phyloP scores from a whole-genome alignment of 1,284 basidiomycete genomes.

The Xanthoconium separans region DNA sequence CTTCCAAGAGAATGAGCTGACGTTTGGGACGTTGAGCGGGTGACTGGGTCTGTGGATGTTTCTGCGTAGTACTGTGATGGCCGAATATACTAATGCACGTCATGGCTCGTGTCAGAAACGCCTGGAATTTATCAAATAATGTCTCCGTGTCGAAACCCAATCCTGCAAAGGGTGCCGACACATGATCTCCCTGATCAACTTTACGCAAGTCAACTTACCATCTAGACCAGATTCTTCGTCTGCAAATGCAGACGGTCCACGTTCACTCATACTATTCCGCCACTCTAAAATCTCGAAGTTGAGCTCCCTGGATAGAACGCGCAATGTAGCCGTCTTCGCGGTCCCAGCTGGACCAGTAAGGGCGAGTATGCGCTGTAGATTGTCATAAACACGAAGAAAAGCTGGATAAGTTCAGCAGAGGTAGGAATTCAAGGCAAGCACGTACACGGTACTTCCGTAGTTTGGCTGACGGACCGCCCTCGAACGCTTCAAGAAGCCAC shows the following conservation, averaged over 20 bases:
- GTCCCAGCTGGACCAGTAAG: slow-evolving; percentile 89
- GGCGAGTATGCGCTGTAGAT: slow-evolving; percentile 71
- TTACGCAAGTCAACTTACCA: slow-evolving; percentile 8
- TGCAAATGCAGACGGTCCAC: slow-evolving; percentile 3
- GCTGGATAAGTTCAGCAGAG: not conserved
- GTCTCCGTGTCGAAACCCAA: slow-evolving; percentile 51
- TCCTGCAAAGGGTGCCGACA: slow-evolving; percentile 8
- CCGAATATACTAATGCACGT: slow-evolving; percentile 60
- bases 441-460: slow-evolving; percentile 78
- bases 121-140: slow-evolving; percentile 69
- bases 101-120: slow-evolving; percentile 75
- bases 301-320: slow-evolving; percentile 74
- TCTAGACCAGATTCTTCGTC: slow-evolving; percentile 1
- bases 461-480: slow-evolving; percentile 63
- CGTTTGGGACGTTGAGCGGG: slow-evolving; percentile 27
- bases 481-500: slow-evolving; percentile 86
- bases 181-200: not conserved
- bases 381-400: not conserved
- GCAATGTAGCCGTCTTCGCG: slow-evolving; percentile 87
- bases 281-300: slow-evolving; percentile 87
- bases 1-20: slow-evolving; percentile 83
- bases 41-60: slow-evolving; percentile 4
- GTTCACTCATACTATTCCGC: slow-evolving; percentile 62
- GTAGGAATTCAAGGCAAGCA: not conserved
- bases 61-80: slow-evolving; percentile 8